Evolutionary conservation across 1,139 yeast genomes (phyloP).

Genomic region (Suhomyces terraborum): DNA sequence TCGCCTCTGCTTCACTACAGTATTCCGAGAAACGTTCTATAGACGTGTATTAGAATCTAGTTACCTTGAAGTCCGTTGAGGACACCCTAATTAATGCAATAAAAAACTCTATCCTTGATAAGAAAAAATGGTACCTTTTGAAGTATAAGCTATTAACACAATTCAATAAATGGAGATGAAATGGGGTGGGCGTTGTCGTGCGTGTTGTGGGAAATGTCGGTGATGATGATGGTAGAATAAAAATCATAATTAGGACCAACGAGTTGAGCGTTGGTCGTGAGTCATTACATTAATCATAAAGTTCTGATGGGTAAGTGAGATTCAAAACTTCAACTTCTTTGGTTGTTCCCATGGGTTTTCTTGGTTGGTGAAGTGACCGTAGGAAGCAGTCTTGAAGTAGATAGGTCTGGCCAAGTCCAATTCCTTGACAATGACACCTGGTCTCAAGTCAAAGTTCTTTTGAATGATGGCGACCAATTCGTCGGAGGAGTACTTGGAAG

Average conservation of each 20-base stretch:
- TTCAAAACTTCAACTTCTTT: conserved; percentile 77
- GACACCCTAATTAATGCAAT: conserved; percentile 55
- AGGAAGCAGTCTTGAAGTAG: conserved; percentile 97
- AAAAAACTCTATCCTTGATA: conserved; percentile 43
- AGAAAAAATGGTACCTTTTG: conserved; percentile 12
- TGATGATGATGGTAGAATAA: conserved; percentile 11
- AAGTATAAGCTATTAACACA: conserved; percentile 12
- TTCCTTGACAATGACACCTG: conserved; percentile 97
- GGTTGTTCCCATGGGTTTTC: conserved; percentile 98
- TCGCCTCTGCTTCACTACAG: too few species aligned
- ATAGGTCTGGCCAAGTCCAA: conserved; percentile 98
- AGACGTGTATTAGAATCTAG: conserved; percentile 10
- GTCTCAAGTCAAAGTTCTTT: conserved; percentile 97
- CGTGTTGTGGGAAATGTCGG: conserved; percentile 5
- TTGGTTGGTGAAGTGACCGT: conserved; percentile 99
- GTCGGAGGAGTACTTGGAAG: conserved; percentile 83
- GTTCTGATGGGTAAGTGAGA: conserved; percentile 21
- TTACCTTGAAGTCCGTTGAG: conserved; percentile 52
- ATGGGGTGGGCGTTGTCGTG: not conserved
- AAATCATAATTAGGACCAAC: conserved; percentile 31
- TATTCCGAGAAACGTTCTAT: too few species aligned
- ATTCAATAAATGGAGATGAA: conserved; percentile 10
- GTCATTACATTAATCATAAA: conserved; percentile 51
- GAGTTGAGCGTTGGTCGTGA: conserved; percentile 57
- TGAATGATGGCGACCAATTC: conserved; percentile 89